phyloP scores from a whole-genome alignment of 306 rosid species.

The cucumber (Cucumis sativus) region DNA sequence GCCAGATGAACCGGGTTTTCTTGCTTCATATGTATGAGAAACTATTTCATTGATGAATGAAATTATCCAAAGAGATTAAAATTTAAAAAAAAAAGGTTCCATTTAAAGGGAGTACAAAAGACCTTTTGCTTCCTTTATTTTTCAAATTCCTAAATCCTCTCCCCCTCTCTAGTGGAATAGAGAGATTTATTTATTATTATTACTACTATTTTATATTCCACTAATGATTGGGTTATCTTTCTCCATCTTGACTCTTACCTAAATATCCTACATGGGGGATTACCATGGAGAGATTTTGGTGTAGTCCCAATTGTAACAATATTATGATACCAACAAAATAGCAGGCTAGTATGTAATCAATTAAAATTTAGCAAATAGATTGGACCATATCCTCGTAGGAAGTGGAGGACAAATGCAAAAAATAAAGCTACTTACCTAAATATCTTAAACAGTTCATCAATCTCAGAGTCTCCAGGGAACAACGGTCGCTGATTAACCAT shows the following conservation, averaged over 20 bases:
- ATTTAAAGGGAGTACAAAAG: too few relatives aligned
- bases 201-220: background rate
- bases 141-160: background rate
- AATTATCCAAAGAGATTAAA: too few relatives aligned
- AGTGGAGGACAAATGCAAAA: background rate
- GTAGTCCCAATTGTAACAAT: background rate
- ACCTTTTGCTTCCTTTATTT: background rate
- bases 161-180: background rate
- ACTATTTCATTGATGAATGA: too few relatives aligned
- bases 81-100: too few relatives aligned
- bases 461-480: slow-evolving; percentile 99
- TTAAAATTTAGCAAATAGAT: background rate
- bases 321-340: background rate
- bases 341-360: background rate
- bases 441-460: slow-evolving; percentile 91
- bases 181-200: background rate
- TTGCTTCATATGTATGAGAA: background rate
- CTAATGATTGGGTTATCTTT: background rate
- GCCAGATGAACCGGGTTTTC: background rate
- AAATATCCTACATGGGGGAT: background rate
- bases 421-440: slow-evolving; percentile 74
- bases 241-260: background rate
- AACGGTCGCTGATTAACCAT: slow-evolving; percentile 84
- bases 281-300: background rate
- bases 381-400: background rate